Evolutionary conservation across 169 alveolate species (phyloP), one percentile per base, ranked within the genome.

Genomic region (Plasmodium billcollinsi): DNA sequence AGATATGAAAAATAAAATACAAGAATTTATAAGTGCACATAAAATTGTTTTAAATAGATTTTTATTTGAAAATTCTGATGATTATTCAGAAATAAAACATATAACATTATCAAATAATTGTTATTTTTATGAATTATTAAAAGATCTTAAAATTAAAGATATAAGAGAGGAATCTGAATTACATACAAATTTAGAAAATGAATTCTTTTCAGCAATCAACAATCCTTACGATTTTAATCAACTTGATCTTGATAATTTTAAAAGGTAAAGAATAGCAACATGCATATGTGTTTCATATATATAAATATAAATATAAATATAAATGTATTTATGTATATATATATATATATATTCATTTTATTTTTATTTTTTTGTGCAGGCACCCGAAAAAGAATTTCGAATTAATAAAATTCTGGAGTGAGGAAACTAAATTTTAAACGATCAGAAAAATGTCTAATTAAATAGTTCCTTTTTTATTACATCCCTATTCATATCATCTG

Each of bases 91-190:
- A 33, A 50, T 45, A 1, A 29, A 49, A 21, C 6, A 24, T 4
- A 85, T 85, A 12, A 71, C 15, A 47, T 61, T 85, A 5, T 88
- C 92, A 14, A 71, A 14, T 50, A 86, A 85, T 21, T 73, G 71
- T 8, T 85, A 85, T 47, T 85, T 85, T 47, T 85, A 85, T 66
- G 63, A 54, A 71, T 58, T 85, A 24, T 39, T 85, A 59, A 3
- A 0, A 3, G 50, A 71, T 61, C 72, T 85, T 50, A 70, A 54
- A 65, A 85, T 85, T n/a, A 26, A 58, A 9, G 24, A 47, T 3
- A 20, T 47, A 24, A 50, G 50, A 12, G 20, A 14, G 2, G 66
- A 43, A 85, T 14, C 20, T 26, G 2, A 49, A 39, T n/a, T 6
- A 6, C 7, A 49, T 33, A 70, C 24, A 12, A 56, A 26, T 9